Percentiles rank a stretch among this genome's conserved stretches.
Conservation (phyloP, 768 basidiomycete genomes). For the Fistulinella prunicolor region DNA sequence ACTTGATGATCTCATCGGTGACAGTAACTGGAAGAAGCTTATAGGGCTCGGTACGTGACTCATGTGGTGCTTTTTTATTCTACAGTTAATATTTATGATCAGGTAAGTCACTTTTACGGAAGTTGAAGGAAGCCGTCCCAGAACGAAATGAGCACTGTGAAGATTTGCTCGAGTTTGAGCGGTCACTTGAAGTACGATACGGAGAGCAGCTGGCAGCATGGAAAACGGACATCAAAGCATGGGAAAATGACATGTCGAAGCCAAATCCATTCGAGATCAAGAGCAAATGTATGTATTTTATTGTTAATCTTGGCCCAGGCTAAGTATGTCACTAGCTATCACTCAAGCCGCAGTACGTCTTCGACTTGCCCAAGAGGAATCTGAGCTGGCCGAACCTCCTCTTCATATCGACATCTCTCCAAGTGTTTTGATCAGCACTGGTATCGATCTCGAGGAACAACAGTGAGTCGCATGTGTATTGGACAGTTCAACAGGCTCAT, state of each 20-base stretch:
- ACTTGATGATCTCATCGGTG: slow-evolving; percentile 37
- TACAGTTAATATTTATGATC: not conserved
- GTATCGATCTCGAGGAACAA: slow-evolving; percentile 21
- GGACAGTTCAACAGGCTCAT: too few relatives aligned
- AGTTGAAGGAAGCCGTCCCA: slow-evolving; percentile 1
- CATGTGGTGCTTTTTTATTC: not conserved
- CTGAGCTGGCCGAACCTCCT: not conserved
- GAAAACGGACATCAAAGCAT: not conserved
- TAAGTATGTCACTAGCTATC: not conserved
- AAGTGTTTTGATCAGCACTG: slow-evolving; percentile 10
- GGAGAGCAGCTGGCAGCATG: not conserved
- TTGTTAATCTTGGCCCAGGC: not conserved
- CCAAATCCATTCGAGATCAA: slow-evolving; percentile 10
- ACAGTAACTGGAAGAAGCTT: slow-evolving; percentile 37
- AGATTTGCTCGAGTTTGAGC: slow-evolving; percentile 4
- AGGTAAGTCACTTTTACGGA: not conserved
- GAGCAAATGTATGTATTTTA: not conserved
- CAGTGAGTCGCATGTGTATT: slow-evolving; percentile 12
- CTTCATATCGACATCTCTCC: slow-evolving; percentile 12
- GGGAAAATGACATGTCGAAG: slow-evolving; percentile 5
- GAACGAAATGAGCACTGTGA: slow-evolving; percentile 6
- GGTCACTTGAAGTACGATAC: not conserved
- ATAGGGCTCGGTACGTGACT: slow-evolving; percentile 24
- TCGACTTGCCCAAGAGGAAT: slow-evolving; percentile 16
- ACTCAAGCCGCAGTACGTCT: slow-evolving; percentile 10